Evolutionary conservation across 768 basidiomycete species (phyloP), one percentile per base, ranked within the genome.

Genomic region (Kwoniella bestiolae): DNA sequence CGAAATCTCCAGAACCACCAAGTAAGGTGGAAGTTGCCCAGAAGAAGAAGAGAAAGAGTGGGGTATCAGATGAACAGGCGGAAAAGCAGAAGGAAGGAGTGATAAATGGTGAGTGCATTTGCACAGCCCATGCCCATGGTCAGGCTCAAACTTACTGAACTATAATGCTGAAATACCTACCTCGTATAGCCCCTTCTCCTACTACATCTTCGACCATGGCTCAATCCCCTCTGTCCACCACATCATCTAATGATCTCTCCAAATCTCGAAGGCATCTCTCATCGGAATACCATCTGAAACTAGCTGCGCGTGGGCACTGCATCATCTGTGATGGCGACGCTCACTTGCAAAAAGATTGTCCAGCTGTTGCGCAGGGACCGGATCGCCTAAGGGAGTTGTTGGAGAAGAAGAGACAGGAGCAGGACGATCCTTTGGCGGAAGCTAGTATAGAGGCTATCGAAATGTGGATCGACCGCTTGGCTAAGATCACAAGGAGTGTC

Each of bases 311-410:
- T 6, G 63, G 63, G 21, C 25, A 59, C 32, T 66, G 68, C 32
- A 35, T 66, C 38, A 71, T 76, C 34, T 76, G 72, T 56, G 14
- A 50, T n/a, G 49, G 55, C 5, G 58, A 66, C 35, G 3, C 49
- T 21, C 73, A 72, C 51, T 35, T 74, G 16, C 69, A 72, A 45
- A 72, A 72, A 32, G 66, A 74, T 21, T 76, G 75, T 65, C 75
- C 75, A 1, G 45, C 50, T 18, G 69, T 74, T 26, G 63, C 68
- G 38, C 50, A 25, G 11, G 73, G 73, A 16, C 23, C 68, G 0
- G 63, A 55, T 7, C 51, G 26, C 8, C 56, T 76, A 7, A 34
- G 46, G 21, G 47, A 44, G 1, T 23, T 68, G 8, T 35, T 73
- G 45, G 64, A 41, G n/a, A 52, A 65, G 25, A 35, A 62, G 14